Evolutionary conservation across 495 filamentous ascomycete species (phyloP).

Genomic region (Durotheca rogersii): DNA sequence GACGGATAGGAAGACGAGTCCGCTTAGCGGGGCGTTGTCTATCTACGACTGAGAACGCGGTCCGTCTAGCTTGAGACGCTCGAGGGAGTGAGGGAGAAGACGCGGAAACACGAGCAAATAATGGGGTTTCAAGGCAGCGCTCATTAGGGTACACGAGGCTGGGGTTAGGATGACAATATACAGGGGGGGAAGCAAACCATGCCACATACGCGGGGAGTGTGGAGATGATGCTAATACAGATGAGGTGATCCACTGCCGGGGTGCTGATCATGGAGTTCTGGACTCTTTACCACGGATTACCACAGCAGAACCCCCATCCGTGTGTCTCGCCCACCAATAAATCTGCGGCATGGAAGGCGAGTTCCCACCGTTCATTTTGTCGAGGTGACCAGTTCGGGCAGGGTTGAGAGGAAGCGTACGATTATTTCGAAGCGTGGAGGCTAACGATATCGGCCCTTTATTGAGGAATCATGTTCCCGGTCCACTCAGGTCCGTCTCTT

Average conservation of each 20-base stretch:
- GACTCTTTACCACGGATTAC: too few relatives aligned
- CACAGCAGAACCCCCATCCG: too few relatives aligned
- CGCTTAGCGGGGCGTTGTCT: not conserved
- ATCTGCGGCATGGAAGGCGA: too few relatives aligned
- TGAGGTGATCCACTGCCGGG: conserved; percentile 20
- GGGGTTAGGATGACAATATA: not conserved
- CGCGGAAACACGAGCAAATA: not conserved
- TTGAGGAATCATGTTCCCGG: not conserved
- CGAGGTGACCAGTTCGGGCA: conserved; percentile 5
- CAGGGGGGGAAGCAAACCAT: conserved; percentile 7
- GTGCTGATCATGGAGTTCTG: conserved; percentile 22
- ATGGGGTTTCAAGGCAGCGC: not conserved
- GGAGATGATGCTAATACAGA: conserved; percentile 24
- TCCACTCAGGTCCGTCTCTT: too few relatives aligned
- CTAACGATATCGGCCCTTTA: not conserved
- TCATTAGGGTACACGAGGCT: conserved; percentile 6
- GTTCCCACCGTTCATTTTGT: not conserved
- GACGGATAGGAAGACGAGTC: not conserved
- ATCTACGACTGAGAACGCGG: not conserved
- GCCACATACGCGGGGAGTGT: conserved; percentile 23
- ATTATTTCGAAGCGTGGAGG: conserved; percentile 1
- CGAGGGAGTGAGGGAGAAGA: not conserved
- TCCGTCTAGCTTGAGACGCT: too few relatives aligned
- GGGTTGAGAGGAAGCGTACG: not conserved
- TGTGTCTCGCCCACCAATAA: too few relatives aligned